Evolutionary conservation across 1,284 basidiomycete genomes (phyloP).

Genomic region (Marasmius oreades): DNA sequence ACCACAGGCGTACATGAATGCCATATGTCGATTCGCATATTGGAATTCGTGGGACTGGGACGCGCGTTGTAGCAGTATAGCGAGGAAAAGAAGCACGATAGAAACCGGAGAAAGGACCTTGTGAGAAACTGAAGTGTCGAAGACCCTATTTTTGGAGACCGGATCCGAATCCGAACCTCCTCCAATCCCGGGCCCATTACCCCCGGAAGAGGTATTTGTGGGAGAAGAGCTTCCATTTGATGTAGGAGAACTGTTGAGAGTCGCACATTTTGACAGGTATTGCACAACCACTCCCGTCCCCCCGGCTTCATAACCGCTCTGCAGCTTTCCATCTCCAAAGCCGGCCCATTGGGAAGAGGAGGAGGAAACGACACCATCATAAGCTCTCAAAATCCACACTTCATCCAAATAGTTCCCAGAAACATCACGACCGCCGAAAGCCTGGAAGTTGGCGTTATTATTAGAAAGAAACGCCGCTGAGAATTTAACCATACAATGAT

Average conservation of each 20-base stretch:
- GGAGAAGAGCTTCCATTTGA: slow-evolving; percentile 17
- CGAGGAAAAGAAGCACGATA: slow-evolving; percentile 51
- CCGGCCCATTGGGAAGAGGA: slow-evolving; percentile 58
- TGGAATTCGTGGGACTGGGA: slow-evolving; percentile 34
- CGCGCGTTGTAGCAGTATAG: slow-evolving; percentile 51
- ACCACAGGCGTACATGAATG: slow-evolving; percentile 33
- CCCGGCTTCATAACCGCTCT: slow-evolving; percentile 56
- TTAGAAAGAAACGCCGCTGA: slow-evolving; percentile 1
- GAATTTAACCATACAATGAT: slow-evolving; percentile 44
- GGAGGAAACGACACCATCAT: slow-evolving; percentile 52
- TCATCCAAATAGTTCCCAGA: slow-evolving; percentile 66
- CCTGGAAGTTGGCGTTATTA: slow-evolving; percentile 22
- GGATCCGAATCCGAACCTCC: slow-evolving; percentile 5
- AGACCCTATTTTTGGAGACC: slow-evolving; percentile 29
- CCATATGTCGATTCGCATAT: slow-evolving; percentile 21
- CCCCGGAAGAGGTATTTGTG: slow-evolving; percentile 21
- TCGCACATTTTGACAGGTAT: slow-evolving; percentile 60
- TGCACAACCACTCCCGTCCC: slow-evolving; percentile 63
- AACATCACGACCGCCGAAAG: slow-evolving; percentile 72
- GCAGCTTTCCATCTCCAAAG: slow-evolving; percentile 56
- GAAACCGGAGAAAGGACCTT: slow-evolving; percentile 66
- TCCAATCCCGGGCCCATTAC: slow-evolving; percentile 15
- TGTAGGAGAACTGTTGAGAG: slow-evolving; percentile 26
- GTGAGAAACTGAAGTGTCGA: slow-evolving; percentile 57
- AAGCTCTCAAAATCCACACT: slow-evolving; percentile 73